phyloP scores from a whole-genome alignment of 176 grass and related monocot species.

The Urochloa ruziziensis region DNA sequence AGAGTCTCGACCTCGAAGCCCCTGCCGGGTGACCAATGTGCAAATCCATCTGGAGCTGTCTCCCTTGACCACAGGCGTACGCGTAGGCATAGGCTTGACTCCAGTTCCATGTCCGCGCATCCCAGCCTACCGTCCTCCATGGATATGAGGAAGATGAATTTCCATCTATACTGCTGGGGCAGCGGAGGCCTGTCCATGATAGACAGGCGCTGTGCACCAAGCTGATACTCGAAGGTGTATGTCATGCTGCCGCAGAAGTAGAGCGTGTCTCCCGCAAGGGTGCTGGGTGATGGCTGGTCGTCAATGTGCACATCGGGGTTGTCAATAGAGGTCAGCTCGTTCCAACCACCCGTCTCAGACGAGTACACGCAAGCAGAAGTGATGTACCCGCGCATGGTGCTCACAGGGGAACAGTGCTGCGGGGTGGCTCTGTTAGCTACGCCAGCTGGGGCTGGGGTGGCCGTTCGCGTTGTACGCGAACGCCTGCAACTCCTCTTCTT shows the following conservation, averaged over 20 bases:
- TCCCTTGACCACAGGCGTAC: neutral
- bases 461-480: too few species aligned
- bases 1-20: neutral
- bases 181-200: neutral
- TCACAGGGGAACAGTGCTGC: too few species aligned
- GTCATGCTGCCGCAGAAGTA: neutral
- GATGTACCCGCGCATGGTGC: too few species aligned
- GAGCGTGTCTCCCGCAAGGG: neutral
- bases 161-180: neutral
- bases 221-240: neutral
- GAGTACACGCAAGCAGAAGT: neutral
- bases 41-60: neutral
- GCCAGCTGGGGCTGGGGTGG: too few species aligned
- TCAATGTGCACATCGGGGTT: too few species aligned
- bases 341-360: neutral
- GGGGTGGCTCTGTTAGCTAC: too few species aligned
- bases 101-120: neutral
- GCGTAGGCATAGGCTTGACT: neutral
- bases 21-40: neutral
- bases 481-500: too few species aligned
- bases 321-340: neutral
- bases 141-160: neutral
- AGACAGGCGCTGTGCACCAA: neutral
- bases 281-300: neutral
- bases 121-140: neutral